A percentile compares a stretch with the other conserved stretches of the same genome.
phyloP scores from a whole-genome alignment of 257 asterid genomes.

The Petunia secreta region DNA sequence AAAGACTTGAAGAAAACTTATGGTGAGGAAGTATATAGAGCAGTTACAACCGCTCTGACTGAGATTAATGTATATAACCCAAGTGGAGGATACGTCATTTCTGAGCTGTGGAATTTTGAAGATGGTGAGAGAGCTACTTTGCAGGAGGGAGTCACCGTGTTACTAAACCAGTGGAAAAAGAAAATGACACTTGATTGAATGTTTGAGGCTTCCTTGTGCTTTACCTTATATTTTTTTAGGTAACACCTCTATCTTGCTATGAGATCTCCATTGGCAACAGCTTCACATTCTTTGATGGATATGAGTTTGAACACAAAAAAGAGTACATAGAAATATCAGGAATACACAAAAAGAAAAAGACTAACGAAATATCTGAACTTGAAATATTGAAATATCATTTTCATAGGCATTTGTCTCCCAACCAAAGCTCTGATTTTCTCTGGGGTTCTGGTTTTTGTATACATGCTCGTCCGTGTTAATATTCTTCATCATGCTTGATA shows the following conservation, averaged over 20 bases:
- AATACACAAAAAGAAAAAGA: neutral
- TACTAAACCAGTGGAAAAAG: slow-evolving; percentile 30
- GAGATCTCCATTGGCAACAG: neutral
- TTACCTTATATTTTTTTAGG: neutral
- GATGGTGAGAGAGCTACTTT: slow-evolving; percentile 21
- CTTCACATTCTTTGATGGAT: neutral
- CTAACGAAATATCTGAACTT: neutral
- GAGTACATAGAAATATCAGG: neutral
- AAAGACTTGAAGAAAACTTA: slow-evolving; percentile 30
- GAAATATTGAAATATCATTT: neutral
- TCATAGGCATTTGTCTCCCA: slow-evolving; percentile 1
- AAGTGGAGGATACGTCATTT: slow-evolving; percentile 27
- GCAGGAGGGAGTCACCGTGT: slow-evolving; percentile 26
- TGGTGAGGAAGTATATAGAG: slow-evolving; percentile 29
- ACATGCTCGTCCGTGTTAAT: neutral
- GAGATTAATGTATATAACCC: slow-evolving; percentile 32
- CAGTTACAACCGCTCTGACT: slow-evolving; percentile 26
- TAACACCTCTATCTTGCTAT: neutral
- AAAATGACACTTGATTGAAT: slow-evolving; percentile 14
- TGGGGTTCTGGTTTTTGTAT: neutral
- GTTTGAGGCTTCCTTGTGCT: slow-evolving; percentile 8
- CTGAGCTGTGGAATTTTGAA: slow-evolving; percentile 29
- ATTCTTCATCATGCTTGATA: neutral
- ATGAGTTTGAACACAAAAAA: neutral
- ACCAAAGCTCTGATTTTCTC: slow-evolving; percentile 6